Evolutionary conservation across 345 rosid species (phyloP).

Genomic region (Dipteronia sinensis): DNA sequence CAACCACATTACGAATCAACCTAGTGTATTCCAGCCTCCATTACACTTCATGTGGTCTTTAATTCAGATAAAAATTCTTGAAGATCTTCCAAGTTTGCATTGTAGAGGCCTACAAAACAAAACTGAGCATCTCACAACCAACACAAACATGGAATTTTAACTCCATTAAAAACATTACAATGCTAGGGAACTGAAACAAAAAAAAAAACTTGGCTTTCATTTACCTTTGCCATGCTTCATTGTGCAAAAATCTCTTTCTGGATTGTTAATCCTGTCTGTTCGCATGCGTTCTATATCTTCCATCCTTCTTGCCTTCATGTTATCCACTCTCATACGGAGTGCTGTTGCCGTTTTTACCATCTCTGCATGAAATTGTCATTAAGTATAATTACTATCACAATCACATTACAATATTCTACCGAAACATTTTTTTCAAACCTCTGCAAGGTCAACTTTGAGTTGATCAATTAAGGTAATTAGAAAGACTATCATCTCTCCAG

Average conservation of each 20-base stretch:
- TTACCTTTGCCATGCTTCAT: slow-evolving; percentile 40
- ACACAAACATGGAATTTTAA: slow-evolving; percentile 4
- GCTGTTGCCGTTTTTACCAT: slow-evolving; percentile 59
- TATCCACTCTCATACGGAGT: slow-evolving; percentile 49
- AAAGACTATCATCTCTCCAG: neutral
- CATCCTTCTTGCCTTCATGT: slow-evolving; percentile 38
- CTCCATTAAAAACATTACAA: neutral
- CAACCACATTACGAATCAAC: neutral
- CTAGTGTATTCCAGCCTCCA: neutral
- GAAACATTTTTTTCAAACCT: slow-evolving; percentile 2
- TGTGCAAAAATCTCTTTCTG: slow-evolving; percentile 29
- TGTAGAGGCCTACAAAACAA: slow-evolving; percentile 40
- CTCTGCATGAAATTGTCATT: slow-evolving; percentile 43
- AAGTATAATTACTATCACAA: neutral
- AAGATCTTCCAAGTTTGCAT: slow-evolving; percentile 57
- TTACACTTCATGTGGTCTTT: slow-evolving; percentile 45
- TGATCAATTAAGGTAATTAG: neutral
- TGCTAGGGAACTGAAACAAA: slow-evolving; percentile 8
- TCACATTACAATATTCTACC: neutral
- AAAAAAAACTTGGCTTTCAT: neutral
- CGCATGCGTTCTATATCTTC: slow-evolving; percentile 26
- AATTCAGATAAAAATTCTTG: slow-evolving; percentile 50
- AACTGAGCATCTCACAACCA: neutral
- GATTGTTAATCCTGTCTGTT: slow-evolving; percentile 39
- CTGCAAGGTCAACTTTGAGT: neutral